Base-by-base conservation (phyloP, 495 filamentous ascomycete species). In the Recurvomyces mirabilis region DNA sequence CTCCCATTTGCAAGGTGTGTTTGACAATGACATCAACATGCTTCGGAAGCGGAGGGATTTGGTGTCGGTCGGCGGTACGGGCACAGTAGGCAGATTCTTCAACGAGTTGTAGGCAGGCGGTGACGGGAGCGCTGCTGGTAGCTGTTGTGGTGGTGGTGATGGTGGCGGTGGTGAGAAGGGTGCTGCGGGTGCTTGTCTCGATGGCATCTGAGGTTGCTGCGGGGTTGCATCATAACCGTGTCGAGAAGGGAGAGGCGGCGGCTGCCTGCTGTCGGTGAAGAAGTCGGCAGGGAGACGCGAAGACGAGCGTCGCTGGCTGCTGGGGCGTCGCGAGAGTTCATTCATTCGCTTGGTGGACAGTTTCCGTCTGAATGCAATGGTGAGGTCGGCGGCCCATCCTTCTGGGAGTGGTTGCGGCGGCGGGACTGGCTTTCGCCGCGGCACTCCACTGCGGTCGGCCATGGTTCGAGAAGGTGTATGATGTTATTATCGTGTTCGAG, bases 1-100 rank as follows among this genome's bases (percentile, higher is more conserved):
- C 66, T 99, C 91, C 65, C 94, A 99, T 58, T 85, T 87, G 15
- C 76, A 82, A 10, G 91, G 91, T 20, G 83, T 91, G 21, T 76
- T 69, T 3, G 91, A 91, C 7, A 96, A 65, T 3, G 81, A 78
- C 36, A 87, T 70, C 4, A 99, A 69, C 25, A 87, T 68, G 65
- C 82, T 93, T 37, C 82, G 77, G 59, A 96, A 95, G 51, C 84
- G 89, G 21, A 84, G 67, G 1, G 84, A 85, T 31, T 73, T 60
- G 60, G 93, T 84, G 50, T 79, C 69, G 14, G 69, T 65, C 0
- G 91, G 86, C 5, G 86, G 74, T 14, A 78, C 77, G 4, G 91
- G 87, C 26, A 93, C 71, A 51, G 82, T 82, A 31, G 91, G 88
- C 19, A 89, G 68, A 49, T 83, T 81, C 31, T 79, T 75, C 15